These are phyloP conservation scores for Aphanomyces stellatus DNA, from an alignment of 352 stramenopile species.

Conservation along the genomic window DNA sequence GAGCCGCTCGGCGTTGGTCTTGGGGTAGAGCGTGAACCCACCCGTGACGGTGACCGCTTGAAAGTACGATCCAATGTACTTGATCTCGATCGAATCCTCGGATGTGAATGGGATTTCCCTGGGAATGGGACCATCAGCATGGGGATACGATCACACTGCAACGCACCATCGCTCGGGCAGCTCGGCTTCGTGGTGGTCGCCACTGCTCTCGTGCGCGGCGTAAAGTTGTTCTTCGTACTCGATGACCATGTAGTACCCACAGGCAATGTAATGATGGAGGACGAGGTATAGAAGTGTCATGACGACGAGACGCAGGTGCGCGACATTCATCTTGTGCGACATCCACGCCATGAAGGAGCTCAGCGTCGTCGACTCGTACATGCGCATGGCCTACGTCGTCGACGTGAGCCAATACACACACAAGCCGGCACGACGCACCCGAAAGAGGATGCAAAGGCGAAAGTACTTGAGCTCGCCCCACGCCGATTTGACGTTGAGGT, in stretches of 20 bases:
- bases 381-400: background rate
- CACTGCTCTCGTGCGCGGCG: too few relatives aligned
- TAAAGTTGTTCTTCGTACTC: background rate
- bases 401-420: background rate
- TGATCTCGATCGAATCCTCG: background rate
- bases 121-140: background rate
- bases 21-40: background rate
- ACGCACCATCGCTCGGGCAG: background rate
- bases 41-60: background rate
- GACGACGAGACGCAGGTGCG: background rate
- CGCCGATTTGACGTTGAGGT: background rate
- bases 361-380: background rate
- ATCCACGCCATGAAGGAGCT: background rate
- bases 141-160: background rate
- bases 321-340: background rate
- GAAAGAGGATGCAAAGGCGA: background rate
- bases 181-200: background rate
- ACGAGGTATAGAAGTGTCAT: background rate
- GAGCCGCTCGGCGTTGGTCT: background rate
- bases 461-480: background rate
- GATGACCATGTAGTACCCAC: background rate
- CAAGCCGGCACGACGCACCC: background rate
- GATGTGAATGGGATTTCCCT: background rate
- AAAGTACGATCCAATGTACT: background rate
- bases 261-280: background rate